Evolutionary conservation across 371 early-diverging fungal species (phyloP), one percentile per base, ranked within the genome.

Genomic region (Mucor mucedo): DNA sequence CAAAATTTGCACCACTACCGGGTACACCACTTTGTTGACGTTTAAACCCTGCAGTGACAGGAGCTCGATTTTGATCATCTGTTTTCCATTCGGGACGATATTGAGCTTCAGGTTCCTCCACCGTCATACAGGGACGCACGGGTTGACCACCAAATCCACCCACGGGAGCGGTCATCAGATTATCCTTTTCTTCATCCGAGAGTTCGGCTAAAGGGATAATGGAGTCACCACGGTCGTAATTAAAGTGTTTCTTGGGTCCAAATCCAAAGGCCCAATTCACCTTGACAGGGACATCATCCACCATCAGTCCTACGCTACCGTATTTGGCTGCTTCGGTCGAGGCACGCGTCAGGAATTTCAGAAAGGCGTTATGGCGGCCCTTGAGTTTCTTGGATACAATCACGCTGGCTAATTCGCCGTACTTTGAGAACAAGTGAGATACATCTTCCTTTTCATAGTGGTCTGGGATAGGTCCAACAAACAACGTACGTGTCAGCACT

Each of bases 191-290:
- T 44, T 76, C 73, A 14, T 63, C 60, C 30, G 69, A 61, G 14
- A 79, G 44, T 44, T 76, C 73, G 47, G 56, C 38, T 45, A 82
- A 57, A 8, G 82, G 76, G 41, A 82, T 79, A 52, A 79, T 75
- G 21, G 82, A 79, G 47, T 75, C 78, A 3, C 82, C 82, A 29
- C 61, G 55, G 44, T 77, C 73, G 65, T 77, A 79, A 50, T 76
- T 70, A 53, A 82, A 82, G 14, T 76, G 68, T 50, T 70, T 74
- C 42, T 77, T 77, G 38, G 82, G 82, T 8, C 82, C 82, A 63
- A 82, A 82, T 1, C 82, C 79, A 73, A 72, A 82, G 27, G 76
- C 82, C 79, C 78, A 82, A 44, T 79, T 77, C 52, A 78, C 78
- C 55, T 78, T 75, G 29, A 78, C 75, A 33, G 66, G 67, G 1